Percentiles rank a stretch among this genome's conserved stretches.
phyloP scores from a whole-genome alignment of 1,284 basidiomycete species.

The Ustilago lituana region DNA sequence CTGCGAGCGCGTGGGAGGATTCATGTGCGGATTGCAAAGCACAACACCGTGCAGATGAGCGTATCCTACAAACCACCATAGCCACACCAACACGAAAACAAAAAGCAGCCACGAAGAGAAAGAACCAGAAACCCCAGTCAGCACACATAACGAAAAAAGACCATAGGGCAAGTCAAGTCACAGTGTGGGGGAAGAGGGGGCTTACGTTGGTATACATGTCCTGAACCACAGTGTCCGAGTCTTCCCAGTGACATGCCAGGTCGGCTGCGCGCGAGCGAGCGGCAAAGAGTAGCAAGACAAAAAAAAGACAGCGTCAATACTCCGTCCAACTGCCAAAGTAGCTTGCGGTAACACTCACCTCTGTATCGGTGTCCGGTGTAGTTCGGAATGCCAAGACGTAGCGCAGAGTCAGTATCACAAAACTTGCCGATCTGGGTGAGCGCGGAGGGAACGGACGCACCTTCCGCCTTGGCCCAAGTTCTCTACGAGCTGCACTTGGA shows the following conservation, averaged over 20 bases:
- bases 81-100: too few species aligned
- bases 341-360: too few species aligned
- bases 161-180: not conserved
- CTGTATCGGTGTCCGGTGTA: too few species aligned
- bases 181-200: not conserved
- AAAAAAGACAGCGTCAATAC: too few species aligned
- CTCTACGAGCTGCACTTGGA: conserved; percentile 56
- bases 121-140: not conserved
- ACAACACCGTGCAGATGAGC: conserved; percentile 50
- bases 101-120: too few species aligned
- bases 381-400: too few species aligned
- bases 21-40: conserved; percentile 50
- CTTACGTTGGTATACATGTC: conserved; percentile 56
- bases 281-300: too few species aligned
- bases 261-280: too few species aligned
- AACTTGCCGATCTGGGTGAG: too few species aligned
- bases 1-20: not conserved
- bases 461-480: conserved; percentile 59
- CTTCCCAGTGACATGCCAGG: conserved; percentile 58
- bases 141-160: not conserved
- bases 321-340: too few species aligned
- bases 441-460: too few species aligned
- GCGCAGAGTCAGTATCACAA: too few species aligned
- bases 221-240: conserved; percentile 48
- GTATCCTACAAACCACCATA: conserved; percentile 26